Conservation (phyloP, 2,329 filamentous ascomycete species). For the Akanthomyces dipterigenus region DNA sequence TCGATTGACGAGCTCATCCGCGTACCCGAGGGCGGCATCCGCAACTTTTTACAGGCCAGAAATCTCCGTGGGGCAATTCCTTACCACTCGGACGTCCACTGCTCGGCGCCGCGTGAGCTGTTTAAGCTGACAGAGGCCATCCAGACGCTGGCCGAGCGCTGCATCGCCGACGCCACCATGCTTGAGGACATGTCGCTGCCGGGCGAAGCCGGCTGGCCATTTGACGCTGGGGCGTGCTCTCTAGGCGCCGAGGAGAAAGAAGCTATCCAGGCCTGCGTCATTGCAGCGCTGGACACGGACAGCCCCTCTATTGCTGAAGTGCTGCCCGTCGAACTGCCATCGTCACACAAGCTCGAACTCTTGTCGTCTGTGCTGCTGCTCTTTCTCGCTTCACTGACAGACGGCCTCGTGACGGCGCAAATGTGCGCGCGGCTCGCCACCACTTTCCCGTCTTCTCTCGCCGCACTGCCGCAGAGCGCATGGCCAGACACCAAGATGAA, state of each 20-base stretch:
- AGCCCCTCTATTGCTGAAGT: slow-evolving; percentile 46
- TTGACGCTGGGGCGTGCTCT: slow-evolving; percentile 37
- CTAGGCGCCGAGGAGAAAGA: slow-evolving; percentile 19
- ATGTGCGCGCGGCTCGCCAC: slow-evolving; percentile 66
- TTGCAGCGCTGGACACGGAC: slow-evolving; percentile 70
- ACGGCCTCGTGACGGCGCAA: slow-evolving; percentile 66
- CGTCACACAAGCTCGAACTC: slow-evolving; percentile 65
- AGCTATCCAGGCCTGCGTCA: slow-evolving; percentile 29
- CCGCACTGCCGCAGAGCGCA: slow-evolving; percentile 19
- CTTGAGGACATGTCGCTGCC: slow-evolving; percentile 47
- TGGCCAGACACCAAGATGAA: slow-evolving; percentile 39
- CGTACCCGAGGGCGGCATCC: slow-evolving; percentile 73
- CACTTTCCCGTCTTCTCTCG: slow-evolving; percentile 37
- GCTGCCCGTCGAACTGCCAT: slow-evolving; percentile 56
- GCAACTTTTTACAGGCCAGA: slow-evolving; percentile 39
- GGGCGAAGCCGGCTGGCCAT: slow-evolving; percentile 53
- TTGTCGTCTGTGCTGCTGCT: slow-evolving; percentile 63
- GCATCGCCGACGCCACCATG: slow-evolving; percentile 56
- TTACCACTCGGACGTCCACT: slow-evolving; percentile 54
- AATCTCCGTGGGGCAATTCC: slow-evolving; percentile 43
- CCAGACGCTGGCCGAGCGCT: slow-evolving; percentile 49
- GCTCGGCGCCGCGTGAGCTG: slow-evolving; percentile 80
- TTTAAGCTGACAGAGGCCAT: slow-evolving; percentile 83
- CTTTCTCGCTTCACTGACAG: slow-evolving; percentile 68
- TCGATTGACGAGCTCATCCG: slow-evolving; percentile 84